Conservation (phyloP, 2,329 filamentous ascomycete genomes). For the Botryosphaeria dothidea region DNA sequence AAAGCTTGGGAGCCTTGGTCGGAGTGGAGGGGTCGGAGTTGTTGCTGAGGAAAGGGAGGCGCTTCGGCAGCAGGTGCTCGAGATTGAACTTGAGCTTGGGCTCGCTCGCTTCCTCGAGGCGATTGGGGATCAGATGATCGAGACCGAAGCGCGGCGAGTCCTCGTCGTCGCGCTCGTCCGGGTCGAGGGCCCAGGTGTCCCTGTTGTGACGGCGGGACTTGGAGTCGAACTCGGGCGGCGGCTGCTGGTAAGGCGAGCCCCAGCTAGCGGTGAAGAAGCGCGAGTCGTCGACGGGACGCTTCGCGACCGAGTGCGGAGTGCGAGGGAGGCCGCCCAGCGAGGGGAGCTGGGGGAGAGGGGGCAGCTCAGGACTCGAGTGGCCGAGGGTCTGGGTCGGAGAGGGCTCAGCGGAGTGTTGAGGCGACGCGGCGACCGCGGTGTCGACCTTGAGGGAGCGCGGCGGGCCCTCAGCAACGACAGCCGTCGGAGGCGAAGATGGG, state of each 20-base stretch:
- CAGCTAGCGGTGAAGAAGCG: constrained; percentile 75
- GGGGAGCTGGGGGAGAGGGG: constrained; percentile 37
- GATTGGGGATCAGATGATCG: constrained; percentile 41
- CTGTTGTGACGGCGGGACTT: constrained; percentile 27
- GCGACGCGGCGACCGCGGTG: constrained; percentile 33
- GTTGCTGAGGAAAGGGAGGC: constrained; percentile 19
- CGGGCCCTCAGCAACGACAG: constrained; percentile 29
- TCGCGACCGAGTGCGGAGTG: constrained; percentile 36
- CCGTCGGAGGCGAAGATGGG: constrained; percentile 38
- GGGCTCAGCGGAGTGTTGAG: constrained; percentile 40
- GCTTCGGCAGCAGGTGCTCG: constrained; percentile 36
- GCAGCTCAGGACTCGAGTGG: constrained; percentile 44
- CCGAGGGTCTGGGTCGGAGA: constrained; percentile 43
- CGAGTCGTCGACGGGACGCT: constrained; percentile 47
- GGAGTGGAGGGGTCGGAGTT: constrained; percentile 18
- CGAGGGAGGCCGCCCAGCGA: constrained; percentile 33
- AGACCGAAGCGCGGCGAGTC: constrained; percentile 34
- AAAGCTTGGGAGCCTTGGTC: constrained; percentile 21
- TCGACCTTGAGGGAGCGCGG: constrained; percentile 27
- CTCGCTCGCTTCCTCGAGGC: constrained; percentile 30
- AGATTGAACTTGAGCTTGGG: constrained; percentile 41
- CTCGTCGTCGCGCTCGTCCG: constrained; percentile 20
- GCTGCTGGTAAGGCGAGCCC: constrained; percentile 84
- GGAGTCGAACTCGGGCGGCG: constrained; percentile 48
- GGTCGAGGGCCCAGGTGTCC: constrained; percentile 28